phyloP scores from a whole-genome alignment of 495 filamentous ascomycete species.

The Hapsidospora chrysogenum region DNA sequence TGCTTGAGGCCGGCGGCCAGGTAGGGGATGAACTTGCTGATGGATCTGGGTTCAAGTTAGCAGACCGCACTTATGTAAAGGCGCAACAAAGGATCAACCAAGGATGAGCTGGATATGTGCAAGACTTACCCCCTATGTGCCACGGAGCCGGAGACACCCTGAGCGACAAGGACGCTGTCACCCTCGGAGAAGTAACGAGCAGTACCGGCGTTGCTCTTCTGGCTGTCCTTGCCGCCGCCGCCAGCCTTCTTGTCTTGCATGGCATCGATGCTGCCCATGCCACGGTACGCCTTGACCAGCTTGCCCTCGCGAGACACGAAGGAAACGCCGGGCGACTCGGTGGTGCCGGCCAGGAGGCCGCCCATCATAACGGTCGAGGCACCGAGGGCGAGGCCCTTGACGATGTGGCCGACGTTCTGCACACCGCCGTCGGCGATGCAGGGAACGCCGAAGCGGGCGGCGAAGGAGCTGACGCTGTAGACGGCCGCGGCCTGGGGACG shows the following conservation, averaged over 20 bases:
- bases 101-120: background rate
- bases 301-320: slow-evolving; percentile 90
- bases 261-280: slow-evolving; percentile 95
- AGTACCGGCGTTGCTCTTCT: slow-evolving; percentile 87
- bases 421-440: slow-evolving; percentile 97
- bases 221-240: slow-evolving; percentile 44
- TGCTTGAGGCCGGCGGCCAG: slow-evolving; percentile 91
- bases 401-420: slow-evolving; percentile 97
- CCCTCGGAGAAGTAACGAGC: slow-evolving; percentile 98
- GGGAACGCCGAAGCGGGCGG: slow-evolving; percentile 84
- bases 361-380: slow-evolving; percentile 99
- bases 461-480: slow-evolving; percentile 74
- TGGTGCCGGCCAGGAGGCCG: slow-evolving; percentile 88
- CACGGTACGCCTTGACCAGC: slow-evolving; percentile 96
- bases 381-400: slow-evolving; percentile 90
- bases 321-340: slow-evolving; percentile 92
- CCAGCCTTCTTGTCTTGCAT: slow-evolving; percentile 98
- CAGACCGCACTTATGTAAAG: background rate
- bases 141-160: slow-evolving; percentile 71
- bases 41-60: slow-evolving; percentile 29
- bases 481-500: slow-evolving; percentile 89
- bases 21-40: slow-evolving; percentile 92
- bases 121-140: slow-evolving; percentile 33
- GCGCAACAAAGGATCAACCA: no score
- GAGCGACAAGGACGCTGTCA: slow-evolving; percentile 81